Evolutionary conservation across 129 eudicot genomes (phyloP).

Genomic region (Helianthus annuus): HanXRQr2.0-SUNRISE NC_035448.2:190010869-190011368

Average conservation of each 20-base stretch:
- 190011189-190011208: constrained; percentile 9
- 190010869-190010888: not conserved
- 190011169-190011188: not conserved
- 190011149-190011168: not conserved
- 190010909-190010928: not conserved
- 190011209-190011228: not conserved
- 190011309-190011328: not conserved
- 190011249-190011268: not conserved
- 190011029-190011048: no score
- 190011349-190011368: not conserved
- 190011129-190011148: not conserved
- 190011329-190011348: constrained; percentile 3
- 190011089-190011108: not conserved
- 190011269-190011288: not conserved
- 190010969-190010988: no score
- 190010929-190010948: not conserved
- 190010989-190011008: no score
- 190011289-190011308: not conserved
- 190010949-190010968: not conserved
- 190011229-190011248: accelerated
- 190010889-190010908: not conserved
- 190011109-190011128: not conserved
- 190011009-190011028: no score
- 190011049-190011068: not conserved
- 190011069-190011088: not conserved